phyloP scores from a whole-genome alignment of 495 filamentous ascomycete genomes.

The Cercophora samala region DNA sequence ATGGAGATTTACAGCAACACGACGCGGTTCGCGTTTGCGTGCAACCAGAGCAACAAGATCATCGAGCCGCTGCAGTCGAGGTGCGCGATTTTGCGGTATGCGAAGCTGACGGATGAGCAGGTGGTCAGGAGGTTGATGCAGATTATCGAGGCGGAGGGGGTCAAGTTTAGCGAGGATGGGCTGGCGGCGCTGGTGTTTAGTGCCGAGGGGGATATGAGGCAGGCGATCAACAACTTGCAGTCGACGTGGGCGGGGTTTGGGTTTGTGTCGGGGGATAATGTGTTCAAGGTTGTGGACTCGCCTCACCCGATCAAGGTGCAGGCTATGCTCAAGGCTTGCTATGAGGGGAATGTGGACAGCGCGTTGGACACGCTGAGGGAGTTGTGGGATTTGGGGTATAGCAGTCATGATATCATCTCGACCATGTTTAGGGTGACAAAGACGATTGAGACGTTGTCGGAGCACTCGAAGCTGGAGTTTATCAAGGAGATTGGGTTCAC shows the following conservation, averaged over 20 bases:
- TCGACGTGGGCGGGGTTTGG: constrained; percentile 94
- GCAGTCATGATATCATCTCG: constrained; percentile 93
- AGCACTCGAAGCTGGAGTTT: constrained; percentile 92
- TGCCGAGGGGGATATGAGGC: constrained; percentile 97
- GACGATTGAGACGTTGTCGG: constrained; percentile 80
- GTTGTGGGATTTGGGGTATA: constrained; percentile 91
- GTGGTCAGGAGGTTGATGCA: constrained; percentile 86
- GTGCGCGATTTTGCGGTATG: constrained; percentile 94
- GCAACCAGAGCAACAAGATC: constrained; percentile 98
- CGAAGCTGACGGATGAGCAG: constrained; percentile 86
- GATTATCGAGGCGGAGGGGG: constrained; percentile 83
- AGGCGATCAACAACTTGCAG: constrained; percentile 98
- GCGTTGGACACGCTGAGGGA: constrained; percentile 86
- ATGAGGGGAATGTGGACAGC: constrained; percentile 82
- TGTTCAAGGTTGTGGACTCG: constrained; percentile 95
- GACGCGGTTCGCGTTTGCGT: constrained; percentile 96
- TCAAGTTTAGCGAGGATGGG: constrained; percentile 88
- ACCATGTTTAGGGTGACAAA: constrained; percentile 99
- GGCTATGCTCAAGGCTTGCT: constrained; percentile 95
- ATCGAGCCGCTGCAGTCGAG: constrained; percentile 97
- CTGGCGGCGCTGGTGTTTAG: constrained; percentile 93
- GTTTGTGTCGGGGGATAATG: constrained; percentile 94
- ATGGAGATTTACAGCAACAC: constrained; percentile 99
- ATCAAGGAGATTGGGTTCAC: constrained; percentile 98
- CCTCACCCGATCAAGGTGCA: constrained; percentile 98